phyloP scores from a whole-genome alignment of 1,284 basidiomycete species.

The Cutaneotrichosporon sp. region DNA sequence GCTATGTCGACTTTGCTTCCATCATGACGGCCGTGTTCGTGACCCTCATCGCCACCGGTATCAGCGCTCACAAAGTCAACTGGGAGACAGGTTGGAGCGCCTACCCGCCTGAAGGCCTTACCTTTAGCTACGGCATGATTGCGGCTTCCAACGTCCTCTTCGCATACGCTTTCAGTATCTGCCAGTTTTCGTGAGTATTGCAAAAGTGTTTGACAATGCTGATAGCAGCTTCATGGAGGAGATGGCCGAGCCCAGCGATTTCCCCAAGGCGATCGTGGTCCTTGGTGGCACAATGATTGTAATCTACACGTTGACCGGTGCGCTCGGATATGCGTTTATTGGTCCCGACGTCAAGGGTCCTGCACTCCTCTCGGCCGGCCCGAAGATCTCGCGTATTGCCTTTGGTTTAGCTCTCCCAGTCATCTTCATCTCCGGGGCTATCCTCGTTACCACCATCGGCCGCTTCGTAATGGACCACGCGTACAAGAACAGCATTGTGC shows the following conservation, averaged over 20 bases:
- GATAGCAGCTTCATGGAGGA: conserved; percentile 20
- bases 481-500: conserved; percentile 18
- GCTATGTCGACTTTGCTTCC: conserved; percentile 45
- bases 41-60: conserved; percentile 40
- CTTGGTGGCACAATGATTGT: conserved; percentile 38
- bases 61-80: conserved; percentile 20
- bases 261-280: conserved; percentile 34
- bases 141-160: conserved; percentile 41
- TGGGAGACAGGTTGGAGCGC: conserved; percentile 35
- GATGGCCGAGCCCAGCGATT: conserved; percentile 24
- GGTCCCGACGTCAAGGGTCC: conserved; percentile 20
- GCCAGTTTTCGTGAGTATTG: too few species aligned
- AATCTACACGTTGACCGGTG: conserved; percentile 40
- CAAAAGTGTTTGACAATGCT: neutral
- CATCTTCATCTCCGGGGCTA: conserved; percentile 28
- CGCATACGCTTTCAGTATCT: conserved; percentile 29
- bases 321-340: conserved; percentile 27
- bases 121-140: conserved; percentile 36
- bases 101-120: conserved; percentile 31
- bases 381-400: conserved; percentile 19
- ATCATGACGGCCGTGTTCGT: conserved; percentile 36
- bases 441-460: conserved; percentile 20
- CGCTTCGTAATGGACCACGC: conserved; percentile 21
- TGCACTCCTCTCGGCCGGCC: conserved; percentile 22
- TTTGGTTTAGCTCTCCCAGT: conserved; percentile 26